These are phyloP conservation scores for Chlorophyllum brunneum DNA, from an alignment of 768 basidiomycete genomes.

Conservation along the genomic window DNA sequence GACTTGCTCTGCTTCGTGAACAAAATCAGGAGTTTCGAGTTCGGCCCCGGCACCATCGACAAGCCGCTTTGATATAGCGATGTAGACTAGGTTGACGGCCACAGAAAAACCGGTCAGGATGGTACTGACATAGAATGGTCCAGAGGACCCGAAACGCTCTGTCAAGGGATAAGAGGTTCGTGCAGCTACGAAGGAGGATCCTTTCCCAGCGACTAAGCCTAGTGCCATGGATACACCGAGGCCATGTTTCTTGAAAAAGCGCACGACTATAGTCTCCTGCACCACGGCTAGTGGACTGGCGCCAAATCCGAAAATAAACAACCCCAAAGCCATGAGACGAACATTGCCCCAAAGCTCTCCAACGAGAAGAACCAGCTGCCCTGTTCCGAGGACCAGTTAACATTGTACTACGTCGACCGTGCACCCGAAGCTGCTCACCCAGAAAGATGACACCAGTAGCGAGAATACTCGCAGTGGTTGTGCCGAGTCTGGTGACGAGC, in stretches of 20 bases:
- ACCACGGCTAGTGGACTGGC: constrained; percentile 78
- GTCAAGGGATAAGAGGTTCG: constrained; percentile 76
- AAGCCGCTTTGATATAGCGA: constrained; percentile 61
- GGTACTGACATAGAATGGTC: constrained; percentile 72
- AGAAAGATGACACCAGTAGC: constrained; percentile 72
- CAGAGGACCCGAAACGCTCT: constrained; percentile 58
- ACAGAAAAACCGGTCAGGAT: constrained; percentile 64
- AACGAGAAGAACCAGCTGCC: constrained; percentile 62
- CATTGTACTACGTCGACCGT: no score
- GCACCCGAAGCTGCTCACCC: constrained; percentile 31
- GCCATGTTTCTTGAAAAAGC: constrained; percentile 74
- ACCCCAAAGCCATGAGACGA: constrained; percentile 68
- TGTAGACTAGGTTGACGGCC: constrained; percentile 63
- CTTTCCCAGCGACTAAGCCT: constrained; percentile 82
- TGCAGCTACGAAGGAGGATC: constrained; percentile 71
- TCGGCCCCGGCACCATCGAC: constrained; percentile 56
- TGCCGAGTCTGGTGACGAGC: constrained; percentile 66
- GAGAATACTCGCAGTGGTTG: constrained; percentile 65
- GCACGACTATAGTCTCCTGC: constrained; percentile 82
- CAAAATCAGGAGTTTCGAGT: constrained; percentile 61
- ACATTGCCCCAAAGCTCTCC: constrained; percentile 61
- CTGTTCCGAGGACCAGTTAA: no score
- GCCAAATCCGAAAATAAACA: constrained; percentile 79
- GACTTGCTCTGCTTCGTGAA: constrained; percentile 45
- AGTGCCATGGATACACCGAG: constrained; percentile 75